A percentile compares a stretch with the other conserved stretches of the same genome.
Conservation (phyloP, 2,329 filamentous ascomycete genomes). For the Xylaria sp. region DNA sequence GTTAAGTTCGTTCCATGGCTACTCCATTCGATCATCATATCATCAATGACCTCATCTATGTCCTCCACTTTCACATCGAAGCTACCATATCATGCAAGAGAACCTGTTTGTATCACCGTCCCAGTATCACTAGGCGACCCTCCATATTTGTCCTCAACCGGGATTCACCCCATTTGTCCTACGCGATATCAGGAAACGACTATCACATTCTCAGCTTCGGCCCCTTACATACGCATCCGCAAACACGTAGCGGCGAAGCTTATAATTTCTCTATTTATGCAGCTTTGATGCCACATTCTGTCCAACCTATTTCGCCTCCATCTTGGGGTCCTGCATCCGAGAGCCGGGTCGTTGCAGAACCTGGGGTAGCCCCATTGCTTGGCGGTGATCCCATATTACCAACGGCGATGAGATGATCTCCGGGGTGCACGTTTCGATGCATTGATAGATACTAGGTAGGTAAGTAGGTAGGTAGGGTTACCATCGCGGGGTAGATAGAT, state of each 20-base stretch:
- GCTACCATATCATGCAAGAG: slow-evolving; percentile 17
- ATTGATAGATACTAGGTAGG: not conserved
- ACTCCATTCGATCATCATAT: slow-evolving; percentile 7
- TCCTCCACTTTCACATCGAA: not conserved
- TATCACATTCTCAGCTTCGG: not conserved
- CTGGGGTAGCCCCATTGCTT: slow-evolving; percentile 12
- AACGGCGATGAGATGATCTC: not conserved
- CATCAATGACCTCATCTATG: not conserved
- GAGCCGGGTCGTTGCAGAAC: slow-evolving; percentile 3
- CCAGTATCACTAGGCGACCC: not conserved
- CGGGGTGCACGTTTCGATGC: not conserved
- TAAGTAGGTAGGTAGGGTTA: not conserved
- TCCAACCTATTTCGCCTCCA: not conserved
- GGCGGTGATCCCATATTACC: not conserved
- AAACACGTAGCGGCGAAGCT: not conserved
- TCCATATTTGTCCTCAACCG: not conserved
- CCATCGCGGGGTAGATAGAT: not conserved
- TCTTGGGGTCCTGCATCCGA: slow-evolving; percentile 15
- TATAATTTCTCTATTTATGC: not conserved
- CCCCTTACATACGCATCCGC: slow-evolving; percentile 9
- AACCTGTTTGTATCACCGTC: not conserved
- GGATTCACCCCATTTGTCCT: not conserved
- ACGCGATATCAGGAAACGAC: not conserved
- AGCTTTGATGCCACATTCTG: not conserved
- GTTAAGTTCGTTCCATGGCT: not conserved